A percentile compares a stretch with the other conserved stretches of the same genome.
phyloP scores from a whole-genome alignment of 1,284 basidiomycete species.

The Afroboletus lepidellus region DNA sequence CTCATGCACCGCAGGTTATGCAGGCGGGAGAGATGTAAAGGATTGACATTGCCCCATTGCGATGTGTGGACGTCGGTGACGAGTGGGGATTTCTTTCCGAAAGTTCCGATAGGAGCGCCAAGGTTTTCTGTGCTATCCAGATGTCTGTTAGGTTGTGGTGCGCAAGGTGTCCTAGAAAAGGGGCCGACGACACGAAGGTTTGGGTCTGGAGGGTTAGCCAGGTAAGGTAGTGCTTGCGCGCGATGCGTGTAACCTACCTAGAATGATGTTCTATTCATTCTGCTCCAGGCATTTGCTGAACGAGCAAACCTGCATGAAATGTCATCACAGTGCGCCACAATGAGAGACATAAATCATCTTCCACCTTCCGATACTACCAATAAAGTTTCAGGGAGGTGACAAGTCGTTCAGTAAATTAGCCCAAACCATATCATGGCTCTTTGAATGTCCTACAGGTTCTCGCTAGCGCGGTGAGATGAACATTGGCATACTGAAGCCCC shows the following conservation, averaged over 20 bases:
- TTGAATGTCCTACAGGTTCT: constrained; percentile 17
- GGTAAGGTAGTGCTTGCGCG: not conserved
- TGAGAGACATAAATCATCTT: no score
- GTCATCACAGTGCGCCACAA: no score
- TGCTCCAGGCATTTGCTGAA: no score
- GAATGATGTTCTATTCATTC: no score
- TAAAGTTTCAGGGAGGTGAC: constrained; percentile 1
- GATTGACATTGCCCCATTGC: not conserved
- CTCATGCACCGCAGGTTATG: no score
- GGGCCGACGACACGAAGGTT: not conserved
- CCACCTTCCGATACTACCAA: no score
- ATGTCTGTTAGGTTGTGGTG: not conserved
- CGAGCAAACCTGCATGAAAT: no score
- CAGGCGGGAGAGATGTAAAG: constrained; percentile 8
- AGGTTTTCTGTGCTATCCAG: no score
- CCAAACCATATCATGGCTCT: constrained; percentile 12
- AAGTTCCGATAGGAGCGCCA: not conserved
- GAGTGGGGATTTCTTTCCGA: not conserved
- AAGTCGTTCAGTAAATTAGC: constrained; percentile 6
- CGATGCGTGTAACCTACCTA: not conserved
- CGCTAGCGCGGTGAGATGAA: constrained; percentile 6
- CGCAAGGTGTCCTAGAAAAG: not conserved
- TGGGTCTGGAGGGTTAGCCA: not conserved
- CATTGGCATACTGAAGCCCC: not conserved
- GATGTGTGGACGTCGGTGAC: not conserved